A percentile compares a stretch with the other conserved stretches of the same genome.
phyloP scores from a whole-genome alignment of 305 asterid genomes.

The Vinca major region DNA sequence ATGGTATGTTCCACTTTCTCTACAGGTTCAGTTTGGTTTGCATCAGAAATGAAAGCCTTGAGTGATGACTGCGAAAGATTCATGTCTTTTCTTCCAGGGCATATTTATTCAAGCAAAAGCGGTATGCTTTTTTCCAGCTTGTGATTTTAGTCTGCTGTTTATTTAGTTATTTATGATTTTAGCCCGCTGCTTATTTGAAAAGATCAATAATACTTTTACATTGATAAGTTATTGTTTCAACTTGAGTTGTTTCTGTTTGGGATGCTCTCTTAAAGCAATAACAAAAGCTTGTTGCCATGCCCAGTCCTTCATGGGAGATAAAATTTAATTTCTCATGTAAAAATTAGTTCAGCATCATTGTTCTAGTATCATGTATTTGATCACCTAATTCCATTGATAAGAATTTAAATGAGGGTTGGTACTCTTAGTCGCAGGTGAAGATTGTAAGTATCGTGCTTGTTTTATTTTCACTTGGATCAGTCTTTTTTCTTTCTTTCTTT shows the following conservation, averaged over 20 bases:
- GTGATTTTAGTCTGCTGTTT: neutral
- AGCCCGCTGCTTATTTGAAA: neutral
- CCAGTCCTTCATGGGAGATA: neutral
- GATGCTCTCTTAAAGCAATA: neutral
- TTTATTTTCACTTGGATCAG: neutral
- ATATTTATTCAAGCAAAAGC: conserved; percentile 84
- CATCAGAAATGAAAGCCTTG: conserved; percentile 98
- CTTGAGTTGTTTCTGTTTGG: neutral
- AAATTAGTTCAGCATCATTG: too few relatives aligned
- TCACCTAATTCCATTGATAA: neutral
- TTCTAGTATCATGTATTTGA: neutral
- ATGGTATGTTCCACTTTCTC: conserved; percentile 17
- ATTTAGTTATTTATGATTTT: too few relatives aligned
- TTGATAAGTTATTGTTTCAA: neutral
- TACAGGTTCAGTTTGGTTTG: conserved; percentile 97
- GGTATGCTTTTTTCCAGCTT: conserved; percentile 38
- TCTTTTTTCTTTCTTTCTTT: too few relatives aligned
- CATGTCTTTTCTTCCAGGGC: conserved; percentile 88
- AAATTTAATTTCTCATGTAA: neutral
- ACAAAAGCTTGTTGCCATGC: neutral
- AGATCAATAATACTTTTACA: neutral
- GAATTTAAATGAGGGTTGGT: neutral
- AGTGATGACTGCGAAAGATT: conserved; percentile 97
- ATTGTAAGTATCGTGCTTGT: neutral
- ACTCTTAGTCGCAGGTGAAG: too few relatives aligned